These are phyloP conservation scores for Lactarius hengduanensis DNA, from an alignment of 768 basidiomycete genomes.

Conservation along the genomic window DNA sequence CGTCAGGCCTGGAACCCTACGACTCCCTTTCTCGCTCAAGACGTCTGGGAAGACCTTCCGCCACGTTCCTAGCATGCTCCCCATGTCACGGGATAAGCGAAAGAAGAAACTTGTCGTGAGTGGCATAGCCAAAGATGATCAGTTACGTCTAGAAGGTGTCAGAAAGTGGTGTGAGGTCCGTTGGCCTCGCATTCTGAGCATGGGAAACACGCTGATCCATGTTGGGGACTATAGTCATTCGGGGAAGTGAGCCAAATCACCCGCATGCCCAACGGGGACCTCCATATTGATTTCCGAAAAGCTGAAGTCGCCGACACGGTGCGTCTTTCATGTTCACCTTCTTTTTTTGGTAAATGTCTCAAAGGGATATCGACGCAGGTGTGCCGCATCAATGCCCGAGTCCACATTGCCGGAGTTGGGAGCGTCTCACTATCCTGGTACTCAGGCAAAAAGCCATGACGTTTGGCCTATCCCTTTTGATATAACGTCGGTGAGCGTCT, in stretches of 20 bases:
- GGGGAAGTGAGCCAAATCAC: slow-evolving; percentile 73
- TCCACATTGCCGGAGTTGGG: slow-evolving; percentile 71
- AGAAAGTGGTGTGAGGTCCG: slow-evolving; percentile 76
- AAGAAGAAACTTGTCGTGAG: slow-evolving; percentile 61
- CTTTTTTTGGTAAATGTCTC: slow-evolving; percentile 11
- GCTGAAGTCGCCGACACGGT: slow-evolving; percentile 82
- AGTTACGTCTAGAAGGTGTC: slow-evolving; percentile 61
- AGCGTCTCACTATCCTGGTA: slow-evolving; percentile 79
- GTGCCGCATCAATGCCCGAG: slow-evolving; percentile 74
- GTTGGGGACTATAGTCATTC: slow-evolving; percentile 39
- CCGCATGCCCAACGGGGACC: slow-evolving; percentile 72
- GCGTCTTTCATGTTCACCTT: slow-evolving; percentile 32
- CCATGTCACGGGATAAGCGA: slow-evolving; percentile 50
- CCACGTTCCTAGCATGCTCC: slow-evolving; percentile 30
- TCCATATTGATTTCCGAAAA: slow-evolving; percentile 72
- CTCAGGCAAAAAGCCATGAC: slow-evolving; percentile 48
- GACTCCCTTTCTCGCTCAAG: slow-evolving; percentile 37
- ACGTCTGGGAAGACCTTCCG: slow-evolving; percentile 24
- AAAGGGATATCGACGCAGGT: slow-evolving; percentile 46
- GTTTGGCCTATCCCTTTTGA: slow-evolving; percentile 2
- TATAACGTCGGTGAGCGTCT: background rate
- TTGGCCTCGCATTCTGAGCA: slow-evolving; percentile 20
- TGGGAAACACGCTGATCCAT: slow-evolving; percentile 26
- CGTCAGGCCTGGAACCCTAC: slow-evolving; percentile 35
- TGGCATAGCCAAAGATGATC: slow-evolving; percentile 61